These are phyloP conservation scores for Boletus rex-veris DNA, from an alignment of 768 basidiomycete genomes.

Conservation along the genomic window DNA sequence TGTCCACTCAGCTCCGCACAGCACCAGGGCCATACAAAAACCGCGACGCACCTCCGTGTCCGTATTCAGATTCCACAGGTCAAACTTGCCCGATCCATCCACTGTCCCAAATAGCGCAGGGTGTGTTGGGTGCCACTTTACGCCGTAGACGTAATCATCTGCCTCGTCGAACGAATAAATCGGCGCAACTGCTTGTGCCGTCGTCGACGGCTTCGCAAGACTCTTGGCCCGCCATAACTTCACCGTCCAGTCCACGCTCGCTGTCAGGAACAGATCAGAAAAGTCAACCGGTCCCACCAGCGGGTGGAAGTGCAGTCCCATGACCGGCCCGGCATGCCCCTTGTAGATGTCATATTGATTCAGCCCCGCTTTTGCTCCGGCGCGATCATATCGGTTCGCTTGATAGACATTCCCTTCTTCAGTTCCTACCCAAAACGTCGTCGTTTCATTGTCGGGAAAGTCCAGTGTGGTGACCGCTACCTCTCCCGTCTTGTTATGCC, in stretches of 20 bases:
- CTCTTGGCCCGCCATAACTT: constrained; percentile 92
- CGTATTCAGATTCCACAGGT: constrained; percentile 96
- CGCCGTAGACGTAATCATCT: constrained; percentile 98
- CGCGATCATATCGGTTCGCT: constrained; percentile 95
- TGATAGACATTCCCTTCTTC: constrained; percentile 98
- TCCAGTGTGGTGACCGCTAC: constrained; percentile 92
- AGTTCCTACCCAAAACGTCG: constrained; percentile 96
- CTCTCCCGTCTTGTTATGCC: constrained; percentile 95
- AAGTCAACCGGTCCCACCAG: constrained; percentile 89
- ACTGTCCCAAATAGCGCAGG: constrained; percentile 92
- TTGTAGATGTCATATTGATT: constrained; percentile 92
- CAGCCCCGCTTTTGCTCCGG: constrained; percentile 93
- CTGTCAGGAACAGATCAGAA: constrained; percentile 89
- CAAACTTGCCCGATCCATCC: constrained; percentile 93
- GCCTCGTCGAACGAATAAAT: constrained; percentile 96
- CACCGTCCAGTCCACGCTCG: constrained; percentile 97
- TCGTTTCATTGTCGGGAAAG: constrained; percentile 95
- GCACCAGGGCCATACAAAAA: not conserved
- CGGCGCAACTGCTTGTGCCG: constrained; percentile 54
- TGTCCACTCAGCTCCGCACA: constrained; percentile 1
- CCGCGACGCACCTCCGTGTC: constrained; percentile 80
- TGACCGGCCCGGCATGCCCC: constrained; percentile 90
- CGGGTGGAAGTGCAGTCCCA: constrained; percentile 94
- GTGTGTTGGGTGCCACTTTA: constrained; percentile 95
- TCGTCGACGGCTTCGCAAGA: constrained; percentile 67